These are phyloP conservation scores for Candida coleopterorum DNA, from an alignment of 805 yeast species.

Conservation along the genomic window DNA sequence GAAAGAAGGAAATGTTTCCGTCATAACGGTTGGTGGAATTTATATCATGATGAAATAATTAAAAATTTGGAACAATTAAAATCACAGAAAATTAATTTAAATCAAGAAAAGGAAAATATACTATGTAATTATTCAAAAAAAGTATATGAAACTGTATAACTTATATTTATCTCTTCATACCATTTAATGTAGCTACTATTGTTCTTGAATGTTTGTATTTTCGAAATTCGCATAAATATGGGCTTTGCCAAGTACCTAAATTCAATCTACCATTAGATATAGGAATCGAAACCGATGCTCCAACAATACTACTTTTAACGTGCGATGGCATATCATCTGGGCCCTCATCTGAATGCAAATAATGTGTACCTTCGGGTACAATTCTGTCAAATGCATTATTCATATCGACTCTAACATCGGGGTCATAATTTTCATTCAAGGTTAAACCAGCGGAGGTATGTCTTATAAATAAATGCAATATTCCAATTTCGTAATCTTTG, in stretches of 20 bases:
- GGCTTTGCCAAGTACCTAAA: conserved; percentile 84
- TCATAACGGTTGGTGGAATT: conserved; percentile 49
- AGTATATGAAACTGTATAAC: conserved; percentile 16
- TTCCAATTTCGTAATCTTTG: conserved; percentile 55
- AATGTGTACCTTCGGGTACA: conserved; percentile 60
- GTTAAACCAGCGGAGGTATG: conserved; percentile 80
- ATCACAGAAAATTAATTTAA: conserved; percentile 23
- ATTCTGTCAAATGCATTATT: conserved; percentile 55
- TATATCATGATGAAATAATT: conserved; percentile 29
- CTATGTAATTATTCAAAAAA: conserved; percentile 34
- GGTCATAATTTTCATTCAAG: conserved; percentile 75
- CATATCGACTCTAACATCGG: conserved; percentile 73
- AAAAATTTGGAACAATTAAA: conserved; percentile 31
- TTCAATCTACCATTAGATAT: conserved; percentile 63
- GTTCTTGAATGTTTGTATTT: conserved; percentile 57
- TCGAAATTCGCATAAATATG: conserved; percentile 73
- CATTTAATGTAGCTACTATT: conserved; percentile 71
- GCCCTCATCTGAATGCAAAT: conserved; percentile 70
- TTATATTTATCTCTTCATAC: conserved; percentile 29
- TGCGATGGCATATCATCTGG: conserved; percentile 86
- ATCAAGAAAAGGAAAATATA: conserved; percentile 22
- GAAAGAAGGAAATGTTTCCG: conserved; percentile 54
- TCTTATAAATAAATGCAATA: conserved; percentile 61
- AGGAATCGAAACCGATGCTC: conserved; percentile 64
- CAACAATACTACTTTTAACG: conserved; percentile 56